A percentile compares a stretch with the other conserved stretches of the same genome.
These are phyloP conservation scores for Syzygium grande DNA, from an alignment of 345 rosid species.

Conservation along the genomic window DNA sequence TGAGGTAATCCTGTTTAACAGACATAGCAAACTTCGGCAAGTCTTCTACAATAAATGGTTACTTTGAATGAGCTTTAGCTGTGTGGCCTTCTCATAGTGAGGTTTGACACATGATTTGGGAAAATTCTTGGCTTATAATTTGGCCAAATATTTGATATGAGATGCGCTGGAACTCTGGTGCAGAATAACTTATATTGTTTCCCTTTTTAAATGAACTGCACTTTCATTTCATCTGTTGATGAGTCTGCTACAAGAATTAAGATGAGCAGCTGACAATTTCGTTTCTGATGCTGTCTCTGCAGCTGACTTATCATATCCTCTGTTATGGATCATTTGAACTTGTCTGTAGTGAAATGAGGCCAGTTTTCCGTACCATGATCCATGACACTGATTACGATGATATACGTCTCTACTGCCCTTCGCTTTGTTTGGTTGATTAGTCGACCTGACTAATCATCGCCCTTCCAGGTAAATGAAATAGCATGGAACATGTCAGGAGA, in stretches of 20 bases:
- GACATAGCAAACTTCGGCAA: neutral
- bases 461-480: slow-evolving; percentile 84
- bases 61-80: neutral
- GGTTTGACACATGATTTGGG: neutral
- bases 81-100: neutral
- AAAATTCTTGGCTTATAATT: neutral
- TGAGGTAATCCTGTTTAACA: slow-evolving; percentile 44
- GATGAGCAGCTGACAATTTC: neutral
- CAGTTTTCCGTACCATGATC: neutral
- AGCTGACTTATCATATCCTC: neutral
- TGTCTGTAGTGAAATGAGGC: neutral
- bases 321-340: neutral
- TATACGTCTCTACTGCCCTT: neutral
- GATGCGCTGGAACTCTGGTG: neutral
- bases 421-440: neutral
- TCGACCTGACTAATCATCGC: neutral
- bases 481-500: slow-evolving; percentile 98
- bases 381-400: neutral
- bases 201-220: neutral
- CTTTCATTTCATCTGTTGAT: neutral
- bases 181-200: neutral
- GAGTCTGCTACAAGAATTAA: neutral
- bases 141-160: neutral
- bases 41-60: neutral
- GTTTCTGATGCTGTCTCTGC: neutral